Base-by-base conservation (phyloP, 108 stramenopile genomes). In the Cyclotella cryptica region DNA sequence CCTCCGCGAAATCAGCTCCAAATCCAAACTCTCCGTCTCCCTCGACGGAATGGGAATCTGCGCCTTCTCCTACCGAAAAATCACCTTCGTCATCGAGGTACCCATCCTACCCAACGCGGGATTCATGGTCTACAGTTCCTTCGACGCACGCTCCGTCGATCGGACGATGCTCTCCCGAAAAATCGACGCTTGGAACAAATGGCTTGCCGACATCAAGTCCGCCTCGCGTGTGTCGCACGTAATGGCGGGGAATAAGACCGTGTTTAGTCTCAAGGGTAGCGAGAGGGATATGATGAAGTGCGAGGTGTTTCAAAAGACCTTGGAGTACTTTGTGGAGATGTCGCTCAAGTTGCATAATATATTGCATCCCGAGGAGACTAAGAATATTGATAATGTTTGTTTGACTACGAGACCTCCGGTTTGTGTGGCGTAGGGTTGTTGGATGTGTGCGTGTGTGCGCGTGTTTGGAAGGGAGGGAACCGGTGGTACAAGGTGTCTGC, bases 271-370 rank as follows among this genome's bases (percentile, higher is more conserved):
- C 49, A 80, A 62, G 43, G 79, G 72, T 21, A 63, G 66, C 29
- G 79, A 80, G 46, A 46, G 30, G 49, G 79, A 80, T 3, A 74
- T 80, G 52, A 62, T 24, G 21, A 68, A 53, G 47, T 72, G 67
- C 39, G 79, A 68, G 5, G 60, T 74, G 19, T 80, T 80, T 49
- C 79, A 80, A 52, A 80, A 73, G 66, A 80, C 79, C 0, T 54
- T 80, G 59, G 79, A 80, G 60, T 80, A 69, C 41, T 80, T 80
- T 44, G 72, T 74, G 0, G 72, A 73, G 49, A 80, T 80, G 79
- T 66, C 53, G 59, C 60, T 80, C 10, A 80, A 80, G 51, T 68
- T 80, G 67, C 72, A 80, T 54, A 80, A 80, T 80, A 10, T 80
- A 13, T 73, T 80, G 24, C 61, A 80, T 62, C 79, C 79, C 0